Evolutionary conservation across 169 alveolate species (phyloP).

Genomic region (Hepatocystis sp.): DNA sequence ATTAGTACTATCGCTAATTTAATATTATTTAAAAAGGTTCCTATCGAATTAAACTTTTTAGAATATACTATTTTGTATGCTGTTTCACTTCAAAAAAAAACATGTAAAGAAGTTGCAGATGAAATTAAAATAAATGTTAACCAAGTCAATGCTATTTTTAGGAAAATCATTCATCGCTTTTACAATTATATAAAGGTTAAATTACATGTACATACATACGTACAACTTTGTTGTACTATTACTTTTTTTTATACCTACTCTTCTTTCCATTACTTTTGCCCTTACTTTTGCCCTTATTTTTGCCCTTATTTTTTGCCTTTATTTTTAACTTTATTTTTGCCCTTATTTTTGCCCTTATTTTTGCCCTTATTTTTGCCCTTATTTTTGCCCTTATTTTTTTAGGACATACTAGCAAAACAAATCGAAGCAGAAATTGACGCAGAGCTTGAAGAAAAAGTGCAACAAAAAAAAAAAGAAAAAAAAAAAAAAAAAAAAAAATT

Average conservation of each 20-base stretch:
- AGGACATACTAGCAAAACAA: conserved; percentile 66
- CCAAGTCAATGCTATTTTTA: conserved; percentile 43
- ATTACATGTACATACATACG: too few species aligned
- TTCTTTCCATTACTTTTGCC: too few species aligned
- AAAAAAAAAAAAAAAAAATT: conserved; percentile 2
- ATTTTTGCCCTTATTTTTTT: not conserved
- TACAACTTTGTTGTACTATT: too few species aligned
- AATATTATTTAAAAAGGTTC: conserved; percentile 49
- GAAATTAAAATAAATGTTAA: conserved; percentile 50
- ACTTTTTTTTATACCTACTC: too few species aligned
- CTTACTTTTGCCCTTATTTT: too few species aligned
- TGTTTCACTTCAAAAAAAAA: conserved; percentile 64
- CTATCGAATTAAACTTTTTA: conserved; percentile 30
- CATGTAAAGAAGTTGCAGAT: conserved; percentile 14
- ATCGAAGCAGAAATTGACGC: conserved; percentile 36
- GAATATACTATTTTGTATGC: conserved; percentile 75
- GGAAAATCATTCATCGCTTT: conserved; percentile 53
- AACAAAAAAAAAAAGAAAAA: conserved; percentile 3
- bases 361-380: conserved; percentile 5
- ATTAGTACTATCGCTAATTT: conserved; percentile 33
- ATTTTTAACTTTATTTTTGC: not conserved
- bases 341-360: not conserved
- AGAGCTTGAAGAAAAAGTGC: conserved; percentile 10
- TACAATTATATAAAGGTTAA: conserved; percentile 47
- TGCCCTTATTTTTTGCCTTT: not conserved